phyloP scores from a whole-genome alignment of 2,329 filamentous ascomycete species.

The Helicocarpus griseus region DNA sequence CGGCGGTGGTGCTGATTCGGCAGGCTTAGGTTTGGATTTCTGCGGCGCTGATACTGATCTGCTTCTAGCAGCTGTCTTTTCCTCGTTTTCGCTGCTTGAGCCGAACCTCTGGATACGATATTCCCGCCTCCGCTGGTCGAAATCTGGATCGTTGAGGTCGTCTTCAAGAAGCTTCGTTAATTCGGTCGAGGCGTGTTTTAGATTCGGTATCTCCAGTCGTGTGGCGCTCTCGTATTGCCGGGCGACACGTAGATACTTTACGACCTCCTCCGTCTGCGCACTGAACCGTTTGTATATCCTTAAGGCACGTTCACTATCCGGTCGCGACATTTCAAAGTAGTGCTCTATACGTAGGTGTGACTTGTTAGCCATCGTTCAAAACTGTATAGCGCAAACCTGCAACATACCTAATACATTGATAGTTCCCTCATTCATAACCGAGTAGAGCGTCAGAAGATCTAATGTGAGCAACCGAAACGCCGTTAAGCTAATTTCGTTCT shows the following conservation, averaged over 20 bases:
- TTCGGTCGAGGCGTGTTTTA: constrained; percentile 94
- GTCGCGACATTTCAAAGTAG: constrained; percentile 96
- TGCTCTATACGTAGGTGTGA: constrained; percentile 51
- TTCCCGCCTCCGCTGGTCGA: constrained; percentile 84
- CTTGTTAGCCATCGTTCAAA: background rate
- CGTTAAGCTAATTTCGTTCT: constrained; percentile 93
- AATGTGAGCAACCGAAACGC: constrained; percentile 86
- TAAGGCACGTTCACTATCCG: constrained; percentile 85
- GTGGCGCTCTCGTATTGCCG: constrained; percentile 88
- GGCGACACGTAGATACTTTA: constrained; percentile 78
- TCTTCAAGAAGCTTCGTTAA: constrained; percentile 83
- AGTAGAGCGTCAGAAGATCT: constrained; percentile 81
- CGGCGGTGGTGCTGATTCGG: constrained; percentile 18
- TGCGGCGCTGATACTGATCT: constrained; percentile 21
- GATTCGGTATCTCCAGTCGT: constrained; percentile 82
- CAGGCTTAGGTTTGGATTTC: constrained; percentile 16
- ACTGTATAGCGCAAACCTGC: background rate
- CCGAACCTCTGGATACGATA: constrained; percentile 82
- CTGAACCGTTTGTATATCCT: constrained; percentile 88
- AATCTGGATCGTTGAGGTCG: constrained; percentile 88
- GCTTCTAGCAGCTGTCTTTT: constrained; percentile 15
- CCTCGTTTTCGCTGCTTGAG: constrained; percentile 41
- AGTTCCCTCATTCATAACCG: constrained; percentile 90
- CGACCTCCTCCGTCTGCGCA: constrained; percentile 83
- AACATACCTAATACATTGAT: constrained; percentile 85